Conservation (phyloP, 495 filamentous ascomycete species). For the Aspergillus funiculosus region DNA sequence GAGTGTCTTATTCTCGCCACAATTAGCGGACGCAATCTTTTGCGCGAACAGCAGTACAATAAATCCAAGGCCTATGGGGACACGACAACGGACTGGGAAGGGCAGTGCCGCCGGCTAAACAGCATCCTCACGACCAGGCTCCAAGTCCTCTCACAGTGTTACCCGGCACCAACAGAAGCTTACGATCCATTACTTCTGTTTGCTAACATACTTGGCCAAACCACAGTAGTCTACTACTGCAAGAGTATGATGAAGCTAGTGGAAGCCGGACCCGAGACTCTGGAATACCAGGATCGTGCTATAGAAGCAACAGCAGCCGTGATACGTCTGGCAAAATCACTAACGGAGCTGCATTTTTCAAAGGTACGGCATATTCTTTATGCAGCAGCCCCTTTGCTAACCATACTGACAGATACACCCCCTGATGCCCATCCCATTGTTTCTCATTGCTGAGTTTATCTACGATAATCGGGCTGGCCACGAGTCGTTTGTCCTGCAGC, state of each 20-base stretch:
- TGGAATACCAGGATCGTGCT: too few relatives aligned
- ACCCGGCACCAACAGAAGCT: conserved; percentile 20
- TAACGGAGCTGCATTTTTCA: conserved; percentile 40
- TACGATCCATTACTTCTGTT: conserved; percentile 41
- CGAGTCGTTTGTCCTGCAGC: conserved; percentile 7
- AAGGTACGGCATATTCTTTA: conserved; percentile 15
- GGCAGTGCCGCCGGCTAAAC: conserved; percentile 44
- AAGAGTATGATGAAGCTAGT: conserved; percentile 14
- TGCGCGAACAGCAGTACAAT: conserved; percentile 37
- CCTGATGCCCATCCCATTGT: conserved; percentile 17
- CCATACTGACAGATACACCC: conserved; percentile 13
- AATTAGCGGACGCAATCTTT: conserved; percentile 42
- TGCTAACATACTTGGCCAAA: conserved; percentile 39
- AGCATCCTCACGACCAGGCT: conserved; percentile 33
- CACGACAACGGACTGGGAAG: conserved; percentile 32
- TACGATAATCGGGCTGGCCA: conserved; percentile 8
- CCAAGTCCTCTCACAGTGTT: conserved; percentile 18
- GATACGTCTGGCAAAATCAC: conserved; percentile 32
- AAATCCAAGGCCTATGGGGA: conserved; percentile 24
- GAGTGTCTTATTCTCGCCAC: conserved; percentile 46
- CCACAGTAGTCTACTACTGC: conserved; percentile 38
- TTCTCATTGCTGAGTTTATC: conserved; percentile 13
- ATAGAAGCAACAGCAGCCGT: conserved; percentile 41
- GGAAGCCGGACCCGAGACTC: too few relatives aligned
- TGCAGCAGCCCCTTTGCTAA: not conserved